Evolutionary conservation across 1,284 basidiomycete species (phyloP), one percentile per base, ranked within the genome.

Genomic region (Pascua guehoae): DNA sequence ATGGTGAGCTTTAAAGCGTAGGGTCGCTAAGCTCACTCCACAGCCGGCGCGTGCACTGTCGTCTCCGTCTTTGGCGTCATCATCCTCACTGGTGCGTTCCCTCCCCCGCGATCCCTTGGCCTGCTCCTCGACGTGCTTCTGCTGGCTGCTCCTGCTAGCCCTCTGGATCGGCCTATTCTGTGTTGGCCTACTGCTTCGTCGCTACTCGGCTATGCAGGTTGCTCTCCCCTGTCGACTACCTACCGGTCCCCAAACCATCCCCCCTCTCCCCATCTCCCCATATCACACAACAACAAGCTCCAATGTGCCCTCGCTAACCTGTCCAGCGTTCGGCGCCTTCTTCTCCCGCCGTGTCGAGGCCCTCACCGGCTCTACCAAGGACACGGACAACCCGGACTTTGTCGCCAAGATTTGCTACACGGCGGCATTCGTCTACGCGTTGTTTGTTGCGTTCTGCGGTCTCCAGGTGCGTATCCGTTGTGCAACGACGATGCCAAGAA

Each of bases 41-140:
- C 62, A 82, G 81, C 81, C 32, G 74, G 75, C 49, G 82, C 80
- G 74, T 83, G 81, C 64, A 80, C 80, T 41, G 72, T 82, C 50
- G 72, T 83, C 49, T 80, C 78, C 11, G 58, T 79, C 46, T 81
- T 82, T 48, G 82, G 80, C n/a, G 77, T 80, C 24, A 65, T 81
- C 60, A 81, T 82, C 61, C 76, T 83, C 38, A 61, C 77, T 45
- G 78, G 75, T 77, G 53, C 37, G 76, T 70, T 12, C 2, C 4
- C 11, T 36, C 2, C 4, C 12, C 42, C 42, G 18, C 11, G 12
- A 15, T 41, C 36, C 8, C 38, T 11, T 44, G 17, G 39, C 14
- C 5, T 51, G n/a, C 47, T 41, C 48, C 18, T 53, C 24, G 24
- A 32, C 24, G 24, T 32, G 24, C 24, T 3, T 7, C 24, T 32